Evolutionary conservation across 2,329 filamentous ascomycete species (phyloP).

Genomic region (Leptographium wingfieldii): DNA sequence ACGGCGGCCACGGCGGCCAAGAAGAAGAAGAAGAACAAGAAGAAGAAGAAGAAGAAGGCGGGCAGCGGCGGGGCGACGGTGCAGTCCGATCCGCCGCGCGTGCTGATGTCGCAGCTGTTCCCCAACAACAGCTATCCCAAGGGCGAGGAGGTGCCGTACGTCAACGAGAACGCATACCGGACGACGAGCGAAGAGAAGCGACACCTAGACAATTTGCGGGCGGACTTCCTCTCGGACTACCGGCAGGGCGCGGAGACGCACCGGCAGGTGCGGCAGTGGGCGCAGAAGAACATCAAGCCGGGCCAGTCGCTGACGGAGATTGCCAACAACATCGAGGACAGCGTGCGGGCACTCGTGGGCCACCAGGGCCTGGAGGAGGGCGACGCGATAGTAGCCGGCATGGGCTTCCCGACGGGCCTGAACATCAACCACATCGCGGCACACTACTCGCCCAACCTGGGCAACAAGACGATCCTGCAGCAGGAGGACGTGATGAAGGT

Average conservation of each 20-base stretch:
- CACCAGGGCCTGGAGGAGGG: slow-evolving; percentile 66
- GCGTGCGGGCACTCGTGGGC: slow-evolving; percentile 61
- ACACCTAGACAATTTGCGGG: slow-evolving; percentile 67
- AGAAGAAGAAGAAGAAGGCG: slow-evolving; percentile 73
- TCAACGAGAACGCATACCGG: slow-evolving; percentile 62
- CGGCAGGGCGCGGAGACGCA: slow-evolving; percentile 69
- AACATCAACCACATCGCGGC: slow-evolving; percentile 75
- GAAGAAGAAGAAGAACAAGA: slow-evolving; percentile 36
- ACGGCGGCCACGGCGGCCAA: slow-evolving; percentile 26
- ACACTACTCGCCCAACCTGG: slow-evolving; percentile 73
- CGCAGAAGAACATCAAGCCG: slow-evolving; percentile 66
- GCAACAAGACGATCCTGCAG: slow-evolving; percentile 64
- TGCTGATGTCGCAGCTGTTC: slow-evolving; percentile 62
- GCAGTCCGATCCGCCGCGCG: slow-evolving; percentile 66
- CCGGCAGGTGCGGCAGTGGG: slow-evolving; percentile 70
- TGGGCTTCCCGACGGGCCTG: slow-evolving; percentile 73
- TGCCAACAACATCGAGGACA: slow-evolving; percentile 69
- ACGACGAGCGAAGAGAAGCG: slow-evolving; percentile 79
- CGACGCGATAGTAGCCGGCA: slow-evolving; percentile 61
- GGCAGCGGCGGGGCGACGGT: slow-evolving; percentile 54
- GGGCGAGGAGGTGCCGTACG: slow-evolving; percentile 68
- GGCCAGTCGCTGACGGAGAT: slow-evolving; percentile 68
- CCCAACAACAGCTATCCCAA: slow-evolving; percentile 59
- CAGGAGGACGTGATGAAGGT: slow-evolving; percentile 70
- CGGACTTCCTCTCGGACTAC: slow-evolving; percentile 66